A percentile compares a stretch with the other conserved stretches of the same genome.
Conservation (phyloP, 73 alveolate genomes). For the Durusdinium trenchii region DNA sequence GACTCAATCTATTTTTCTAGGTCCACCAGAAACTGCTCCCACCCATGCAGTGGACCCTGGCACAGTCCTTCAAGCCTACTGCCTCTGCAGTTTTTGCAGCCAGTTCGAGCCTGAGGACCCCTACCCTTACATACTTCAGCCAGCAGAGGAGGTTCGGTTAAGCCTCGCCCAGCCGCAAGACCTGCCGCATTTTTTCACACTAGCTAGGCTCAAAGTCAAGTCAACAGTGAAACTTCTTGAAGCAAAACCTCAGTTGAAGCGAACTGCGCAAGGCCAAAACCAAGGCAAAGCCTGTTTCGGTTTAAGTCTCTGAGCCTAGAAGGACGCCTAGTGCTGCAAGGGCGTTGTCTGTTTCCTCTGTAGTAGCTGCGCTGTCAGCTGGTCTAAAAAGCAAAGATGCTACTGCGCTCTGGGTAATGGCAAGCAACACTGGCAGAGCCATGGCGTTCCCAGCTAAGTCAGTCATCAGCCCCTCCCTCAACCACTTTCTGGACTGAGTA, state of each 20-base stretch:
- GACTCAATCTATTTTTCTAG: too few species aligned
- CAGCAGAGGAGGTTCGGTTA: not conserved
- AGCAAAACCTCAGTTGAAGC: not conserved
- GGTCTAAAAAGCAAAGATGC: not conserved
- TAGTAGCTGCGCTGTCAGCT: not conserved
- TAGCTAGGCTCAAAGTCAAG: not conserved
- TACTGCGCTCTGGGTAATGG: constrained; percentile 22
- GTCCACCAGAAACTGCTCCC: too few species aligned
- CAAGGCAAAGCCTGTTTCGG: not conserved
- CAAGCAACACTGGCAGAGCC: constrained; percentile 48
- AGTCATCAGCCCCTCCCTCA: not conserved
- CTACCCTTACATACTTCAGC: too few species aligned
- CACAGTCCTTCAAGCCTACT: too few species aligned
- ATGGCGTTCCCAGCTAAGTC: constrained; percentile 52
- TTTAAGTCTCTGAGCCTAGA: not conserved
- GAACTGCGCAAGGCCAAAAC: not conserved
- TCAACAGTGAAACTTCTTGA: not conserved
- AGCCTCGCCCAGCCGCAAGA: not conserved
- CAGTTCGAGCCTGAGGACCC: too few species aligned
- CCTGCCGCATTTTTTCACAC: not conserved
- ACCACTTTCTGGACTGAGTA: not conserved
- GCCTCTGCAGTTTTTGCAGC: too few species aligned
- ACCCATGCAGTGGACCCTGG: too few species aligned
- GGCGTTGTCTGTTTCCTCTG: not conserved
- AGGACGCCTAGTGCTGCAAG: not conserved